Conservation (phyloP, 345 rosid genomes). For the Luvunga scandens region DNA sequence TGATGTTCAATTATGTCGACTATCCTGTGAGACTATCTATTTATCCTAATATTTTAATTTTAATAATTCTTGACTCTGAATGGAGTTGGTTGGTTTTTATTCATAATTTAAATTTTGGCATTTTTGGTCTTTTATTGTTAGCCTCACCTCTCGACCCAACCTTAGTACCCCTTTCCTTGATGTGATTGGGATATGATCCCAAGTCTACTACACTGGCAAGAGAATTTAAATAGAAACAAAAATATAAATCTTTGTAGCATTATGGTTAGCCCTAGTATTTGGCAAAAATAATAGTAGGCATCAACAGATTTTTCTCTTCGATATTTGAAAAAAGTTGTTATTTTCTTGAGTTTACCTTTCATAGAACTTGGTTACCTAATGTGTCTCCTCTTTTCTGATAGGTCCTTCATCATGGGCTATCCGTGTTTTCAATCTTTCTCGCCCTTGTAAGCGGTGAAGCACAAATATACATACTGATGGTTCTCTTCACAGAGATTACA, state of each 20-base stretch:
- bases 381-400: conserved; percentile 18
- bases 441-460: conserved; percentile 72
- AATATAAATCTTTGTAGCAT: not conserved
- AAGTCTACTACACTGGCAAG: not conserved
- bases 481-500: conserved; percentile 75
- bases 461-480: conserved; percentile 75
- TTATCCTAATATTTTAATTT: not conserved
- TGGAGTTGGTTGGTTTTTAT: no score
- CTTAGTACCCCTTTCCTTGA: not conserved
- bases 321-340: not conserved
- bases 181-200: not conserved
- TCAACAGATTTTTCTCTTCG: not conserved
- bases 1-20: not conserved
- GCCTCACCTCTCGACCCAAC: not conserved
- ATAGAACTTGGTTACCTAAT: not conserved
- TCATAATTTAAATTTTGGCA: no score
- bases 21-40: not conserved
- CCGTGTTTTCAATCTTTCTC: conserved; percentile 62
- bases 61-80: not conserved
- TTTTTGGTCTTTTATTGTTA: no score
- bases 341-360: not conserved
- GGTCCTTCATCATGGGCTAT: conserved; percentile 78
- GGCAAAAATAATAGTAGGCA: not conserved
- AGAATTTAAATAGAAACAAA: not conserved
- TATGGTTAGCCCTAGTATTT: not conserved